phyloP scores from a whole-genome alignment of 139 green algal species.

The Chara braunii region DNA sequence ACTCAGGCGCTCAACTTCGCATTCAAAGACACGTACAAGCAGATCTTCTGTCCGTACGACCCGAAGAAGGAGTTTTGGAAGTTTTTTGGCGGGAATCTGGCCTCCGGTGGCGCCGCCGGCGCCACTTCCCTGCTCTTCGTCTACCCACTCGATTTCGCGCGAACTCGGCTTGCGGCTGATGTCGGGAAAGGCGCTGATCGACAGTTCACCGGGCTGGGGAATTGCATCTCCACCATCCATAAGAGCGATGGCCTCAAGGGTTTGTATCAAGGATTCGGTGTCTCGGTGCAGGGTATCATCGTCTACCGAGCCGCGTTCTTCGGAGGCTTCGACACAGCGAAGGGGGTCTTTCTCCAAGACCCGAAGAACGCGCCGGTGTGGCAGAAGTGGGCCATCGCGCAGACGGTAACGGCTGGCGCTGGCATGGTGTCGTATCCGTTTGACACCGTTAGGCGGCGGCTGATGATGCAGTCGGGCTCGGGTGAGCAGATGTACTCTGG shows the following conservation, averaged over 20 bases:
- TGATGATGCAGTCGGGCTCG: conserved; percentile 91
- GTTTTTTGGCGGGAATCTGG: conserved; percentile 96
- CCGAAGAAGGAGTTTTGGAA: conserved; percentile 71
- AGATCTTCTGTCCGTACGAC: conserved; percentile 87
- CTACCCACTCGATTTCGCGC: conserved; percentile 98
- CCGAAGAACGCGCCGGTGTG: neutral
- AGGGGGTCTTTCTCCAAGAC: conserved; percentile 48
- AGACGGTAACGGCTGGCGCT: conserved; percentile 59
- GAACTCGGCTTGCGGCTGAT: conserved; percentile 93
- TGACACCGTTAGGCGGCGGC: conserved; percentile 87
- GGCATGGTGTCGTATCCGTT: conserved; percentile 92
- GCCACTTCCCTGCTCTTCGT: conserved; percentile 92
- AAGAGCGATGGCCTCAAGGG: conserved; percentile 15
- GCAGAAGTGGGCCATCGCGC: conserved; percentile 58
- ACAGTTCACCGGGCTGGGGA: conserved; percentile 90
- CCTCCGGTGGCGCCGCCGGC: conserved; percentile 79
- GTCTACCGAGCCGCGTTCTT: conserved; percentile 98
- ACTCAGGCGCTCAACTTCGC: conserved; percentile 99
- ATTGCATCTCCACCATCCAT: conserved; percentile 78
- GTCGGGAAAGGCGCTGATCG: conserved; percentile 57
- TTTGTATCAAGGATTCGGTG: conserved; percentile 84
- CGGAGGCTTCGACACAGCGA: conserved; percentile 92
- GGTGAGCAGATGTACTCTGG: conserved; percentile 77
- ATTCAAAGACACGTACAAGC: conserved; percentile 99
- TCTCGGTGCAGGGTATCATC: conserved; percentile 93